These are phyloP conservation scores for Fusarium xyrophilum DNA, from an alignment of 2,329 filamentous ascomycete genomes.

Conservation along the genomic window DNA sequence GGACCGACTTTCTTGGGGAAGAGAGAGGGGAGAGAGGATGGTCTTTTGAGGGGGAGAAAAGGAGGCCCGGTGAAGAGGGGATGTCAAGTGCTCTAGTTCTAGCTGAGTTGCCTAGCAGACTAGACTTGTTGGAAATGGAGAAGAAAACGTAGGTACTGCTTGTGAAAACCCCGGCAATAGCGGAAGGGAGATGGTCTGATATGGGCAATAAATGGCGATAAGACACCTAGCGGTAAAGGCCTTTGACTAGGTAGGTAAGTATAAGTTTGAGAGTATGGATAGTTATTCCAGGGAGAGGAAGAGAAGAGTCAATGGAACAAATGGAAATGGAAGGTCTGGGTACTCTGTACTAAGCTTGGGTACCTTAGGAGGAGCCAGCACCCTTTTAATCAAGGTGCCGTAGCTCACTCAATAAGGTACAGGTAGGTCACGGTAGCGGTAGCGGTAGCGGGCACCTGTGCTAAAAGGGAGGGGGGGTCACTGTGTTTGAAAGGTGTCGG, in stretches of 20 bases:
- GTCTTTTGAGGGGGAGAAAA: conserved; percentile 32
- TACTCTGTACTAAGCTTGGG: too few relatives aligned
- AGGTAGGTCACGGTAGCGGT: neutral
- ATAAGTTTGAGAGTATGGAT: neutral
- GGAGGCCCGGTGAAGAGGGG: conserved; percentile 20
- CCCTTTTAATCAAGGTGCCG: neutral
- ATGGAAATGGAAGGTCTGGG: neutral
- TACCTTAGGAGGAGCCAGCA: neutral
- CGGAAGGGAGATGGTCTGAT: neutral
- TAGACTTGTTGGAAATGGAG: neutral
- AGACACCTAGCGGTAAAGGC: neutral
- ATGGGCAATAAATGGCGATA: conserved; percentile 1
- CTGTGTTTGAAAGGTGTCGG: neutral
- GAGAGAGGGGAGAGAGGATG: conserved; percentile 23
- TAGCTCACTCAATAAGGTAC: neutral
- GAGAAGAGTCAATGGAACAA: conserved; percentile 2
- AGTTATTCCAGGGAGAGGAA: neutral
- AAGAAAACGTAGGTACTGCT: neutral
- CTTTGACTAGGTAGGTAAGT: neutral
- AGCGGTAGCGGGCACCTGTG: neutral
- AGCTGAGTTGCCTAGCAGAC: neutral
- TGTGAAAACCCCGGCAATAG: neutral
- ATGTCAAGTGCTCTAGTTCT: conserved; percentile 24
- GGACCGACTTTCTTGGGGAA: conserved; percentile 19
- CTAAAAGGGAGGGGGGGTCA: conserved; percentile 9